These are phyloP conservation scores for Agaricus bisporus DNA, from an alignment of 768 basidiomycete genomes.

Conservation along the genomic window DNA sequence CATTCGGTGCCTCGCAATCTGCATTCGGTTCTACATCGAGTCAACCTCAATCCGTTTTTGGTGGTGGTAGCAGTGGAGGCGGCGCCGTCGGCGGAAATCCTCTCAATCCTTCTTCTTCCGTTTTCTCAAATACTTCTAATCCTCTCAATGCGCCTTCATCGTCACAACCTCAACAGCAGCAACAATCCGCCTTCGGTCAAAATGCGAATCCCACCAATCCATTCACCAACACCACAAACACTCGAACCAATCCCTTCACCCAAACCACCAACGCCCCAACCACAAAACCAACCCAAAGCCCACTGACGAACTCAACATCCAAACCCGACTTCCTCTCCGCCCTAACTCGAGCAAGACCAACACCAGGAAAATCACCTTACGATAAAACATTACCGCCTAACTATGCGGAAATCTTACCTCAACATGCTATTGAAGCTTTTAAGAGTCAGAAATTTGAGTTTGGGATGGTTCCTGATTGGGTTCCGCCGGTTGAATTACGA, in stretches of 20 bases:
- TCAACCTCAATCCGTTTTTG: constrained; percentile 13
- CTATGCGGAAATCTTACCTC: constrained; percentile 52
- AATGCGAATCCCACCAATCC: background rate
- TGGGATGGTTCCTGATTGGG: constrained; percentile 67
- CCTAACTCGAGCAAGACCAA: constrained; percentile 24
- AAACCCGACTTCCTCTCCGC: constrained; percentile 8
- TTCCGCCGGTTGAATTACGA: constrained; percentile 58
- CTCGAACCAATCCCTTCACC: background rate
- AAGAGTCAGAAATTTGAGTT: constrained; percentile 53
- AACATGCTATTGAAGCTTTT: constrained; percentile 47
- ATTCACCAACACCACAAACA: background rate
- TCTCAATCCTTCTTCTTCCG: background rate
- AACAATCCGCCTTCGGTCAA: background rate
- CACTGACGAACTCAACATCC: constrained; percentile 1
- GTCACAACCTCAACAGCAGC: background rate
- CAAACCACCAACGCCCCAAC: background rate
- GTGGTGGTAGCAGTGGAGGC: background rate
- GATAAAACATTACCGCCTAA: constrained; percentile 49
- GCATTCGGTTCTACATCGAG: constrained; percentile 15
- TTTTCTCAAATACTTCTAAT: background rate
- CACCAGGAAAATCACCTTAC: constrained; percentile 49
- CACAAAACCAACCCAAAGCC: background rate
- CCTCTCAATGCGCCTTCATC: background rate
- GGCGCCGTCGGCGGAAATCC: background rate
- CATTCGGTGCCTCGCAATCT: constrained; percentile 9